Evolutionary conservation across 257 asterid genomes (phyloP), one percentile per base, ranked within the genome.

Genomic region (Salvia splendens): DNA sequence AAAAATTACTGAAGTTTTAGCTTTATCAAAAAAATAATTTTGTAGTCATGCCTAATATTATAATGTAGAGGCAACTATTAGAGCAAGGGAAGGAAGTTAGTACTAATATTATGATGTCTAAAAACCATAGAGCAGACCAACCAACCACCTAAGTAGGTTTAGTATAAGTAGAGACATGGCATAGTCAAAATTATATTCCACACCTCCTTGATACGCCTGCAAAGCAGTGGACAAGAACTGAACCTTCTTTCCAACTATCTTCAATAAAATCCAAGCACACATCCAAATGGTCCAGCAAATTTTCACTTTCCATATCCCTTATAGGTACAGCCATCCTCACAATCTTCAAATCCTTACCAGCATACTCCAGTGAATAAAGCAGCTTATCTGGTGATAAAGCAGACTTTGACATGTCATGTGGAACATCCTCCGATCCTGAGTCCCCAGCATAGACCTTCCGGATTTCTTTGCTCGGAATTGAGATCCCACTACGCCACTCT

Each of bases 191-290:
- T 28, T 42, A 54, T 38, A 67, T 71, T 16, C 14, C 60, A 52
- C 79, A 91, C 99, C 99, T 94, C 82, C 99, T 88, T 64, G 99
- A 94, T 65, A 94, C 96, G 67, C 99, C 97, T 16, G 99, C 99
- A 84, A 90, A 91, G 80, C 97, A 94, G 80, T 94, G 97, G 73
- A 94, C 96, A 86, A 94, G 75, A 67, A 91, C 77, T n/a, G 92
- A 78, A 57, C 97, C 99, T 72, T 85, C 78, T 78, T 83, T 88
- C 81, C 96, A 85, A 77, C 89, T 85, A 42, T 80, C 75, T 71
- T 91, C 96, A 73, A 94, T 94, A 74, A 88, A 94, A 80, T 87
- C 96, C 88, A 94, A 79, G 74, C 95, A 86, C 15, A 67, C 91
- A 75, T 88, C 97, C 88, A 94, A 88, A 72, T 83, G 85, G 66